phyloP scores from a whole-genome alignment of 1,284 basidiomycete genomes.

The Wallemia hederae region DNA sequence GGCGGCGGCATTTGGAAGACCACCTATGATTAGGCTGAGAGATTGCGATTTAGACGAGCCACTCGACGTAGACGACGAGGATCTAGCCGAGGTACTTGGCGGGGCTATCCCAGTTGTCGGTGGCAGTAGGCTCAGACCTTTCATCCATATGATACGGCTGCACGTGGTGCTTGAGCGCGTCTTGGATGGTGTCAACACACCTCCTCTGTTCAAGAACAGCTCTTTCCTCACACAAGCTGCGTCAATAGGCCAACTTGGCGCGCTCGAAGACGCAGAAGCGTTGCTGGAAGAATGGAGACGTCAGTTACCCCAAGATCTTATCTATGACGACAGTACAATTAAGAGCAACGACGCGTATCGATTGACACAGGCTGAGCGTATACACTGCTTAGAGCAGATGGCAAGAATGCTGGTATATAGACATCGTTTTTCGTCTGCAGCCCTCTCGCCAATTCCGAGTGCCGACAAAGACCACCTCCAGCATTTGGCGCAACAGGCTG shows the following conservation, averaged over 20 bases:
- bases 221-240: slow-evolving; percentile 19
- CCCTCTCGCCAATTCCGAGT: no score
- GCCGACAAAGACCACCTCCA: slow-evolving; percentile 23
- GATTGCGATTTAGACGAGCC: slow-evolving; percentile 69
- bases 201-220: slow-evolving; percentile 16
- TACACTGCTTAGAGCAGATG: slow-evolving; percentile 57
- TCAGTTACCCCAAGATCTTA: slow-evolving; percentile 43
- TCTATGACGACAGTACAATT: slow-evolving; percentile 45
- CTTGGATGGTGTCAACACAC: slow-evolving; percentile 16
- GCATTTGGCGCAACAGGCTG: slow-evolving; percentile 28
- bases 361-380: slow-evolving; percentile 51
- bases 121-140: slow-evolving; percentile 45
- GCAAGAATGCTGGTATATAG: slow-evolving; percentile 49
- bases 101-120: slow-evolving; percentile 33
- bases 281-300: slow-evolving; percentile 46
- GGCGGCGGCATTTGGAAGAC: slow-evolving; percentile 51
- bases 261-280: slow-evolving; percentile 43
- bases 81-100: slow-evolving; percentile 40
- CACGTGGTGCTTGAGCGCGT: slow-evolving; percentile 57
- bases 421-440: slow-evolving; percentile 26
- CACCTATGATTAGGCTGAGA: slow-evolving; percentile 39
- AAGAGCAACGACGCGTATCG: slow-evolving; percentile 58
- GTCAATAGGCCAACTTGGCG: slow-evolving; percentile 22
- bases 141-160: slow-evolving; percentile 38
- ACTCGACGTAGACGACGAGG: slow-evolving; percentile 56